These are phyloP conservation scores for Geoglossum glabrum DNA, from an alignment of 495 filamentous ascomycete species.

Conservation along the genomic window DNA sequence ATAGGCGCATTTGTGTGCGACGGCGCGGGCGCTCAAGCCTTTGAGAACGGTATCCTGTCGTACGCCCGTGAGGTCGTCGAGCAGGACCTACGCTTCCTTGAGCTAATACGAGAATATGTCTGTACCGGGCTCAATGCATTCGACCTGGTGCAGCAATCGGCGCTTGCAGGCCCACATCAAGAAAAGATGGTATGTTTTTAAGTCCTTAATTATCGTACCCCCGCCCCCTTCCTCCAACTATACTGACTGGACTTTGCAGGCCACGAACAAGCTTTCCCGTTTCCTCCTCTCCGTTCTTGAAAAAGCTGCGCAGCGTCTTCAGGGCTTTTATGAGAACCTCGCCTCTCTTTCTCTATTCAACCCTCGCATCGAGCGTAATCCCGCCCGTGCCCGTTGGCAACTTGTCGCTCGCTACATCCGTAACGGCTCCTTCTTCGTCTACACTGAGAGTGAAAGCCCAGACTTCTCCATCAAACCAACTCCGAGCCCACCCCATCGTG, in stretches of 20 bases:
- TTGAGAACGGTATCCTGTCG: constrained; percentile 25
- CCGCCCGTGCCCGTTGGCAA: constrained; percentile 26
- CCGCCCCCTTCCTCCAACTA: too few relatives aligned
- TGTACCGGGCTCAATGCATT: not conserved
- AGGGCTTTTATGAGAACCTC: constrained; percentile 27
- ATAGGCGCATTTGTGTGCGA: constrained; percentile 27
- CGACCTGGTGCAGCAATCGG: not conserved
- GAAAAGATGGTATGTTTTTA: too few relatives aligned
- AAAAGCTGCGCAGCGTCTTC: constrained; percentile 25
- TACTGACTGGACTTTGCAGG: too few relatives aligned
- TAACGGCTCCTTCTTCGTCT: constrained; percentile 28
- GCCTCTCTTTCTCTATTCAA: constrained; percentile 24
- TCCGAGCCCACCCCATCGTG: not conserved
- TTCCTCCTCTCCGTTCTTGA: constrained; percentile 29
- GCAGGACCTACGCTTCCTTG: constrained; percentile 21
- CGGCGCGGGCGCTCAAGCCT: constrained; percentile 21
- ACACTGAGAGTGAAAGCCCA: constrained; percentile 21
- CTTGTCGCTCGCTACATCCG: constrained; percentile 23
- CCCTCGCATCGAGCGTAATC: constrained; percentile 27
- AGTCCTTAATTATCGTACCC: too few relatives aligned
- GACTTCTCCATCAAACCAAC: constrained; percentile 14
- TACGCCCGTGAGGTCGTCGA: constrained; percentile 27
- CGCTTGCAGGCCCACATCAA: too few relatives aligned
- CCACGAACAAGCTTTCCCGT: constrained; percentile 21
- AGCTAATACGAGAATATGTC: not conserved